phyloP scores from a whole-genome alignment of 2,329 filamentous ascomycete species.

The Aspergillus costaricaensis region DNA sequence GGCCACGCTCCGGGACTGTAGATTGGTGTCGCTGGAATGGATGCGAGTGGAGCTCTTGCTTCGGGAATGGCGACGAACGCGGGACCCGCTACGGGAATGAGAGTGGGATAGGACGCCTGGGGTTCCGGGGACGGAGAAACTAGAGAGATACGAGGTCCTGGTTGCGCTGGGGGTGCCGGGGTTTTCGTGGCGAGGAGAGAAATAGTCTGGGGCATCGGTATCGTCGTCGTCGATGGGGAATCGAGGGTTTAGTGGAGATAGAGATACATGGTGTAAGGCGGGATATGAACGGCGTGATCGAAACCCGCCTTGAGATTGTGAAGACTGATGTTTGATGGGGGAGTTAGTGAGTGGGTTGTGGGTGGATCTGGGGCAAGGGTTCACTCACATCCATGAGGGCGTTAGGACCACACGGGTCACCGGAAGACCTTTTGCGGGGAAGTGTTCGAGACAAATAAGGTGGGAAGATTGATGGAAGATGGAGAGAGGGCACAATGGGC shows the following conservation, averaged over 20 bases:
- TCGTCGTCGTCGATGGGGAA: slow-evolving; percentile 48
- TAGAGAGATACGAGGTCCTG: slow-evolving; percentile 43
- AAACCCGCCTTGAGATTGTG: slow-evolving; percentile 31
- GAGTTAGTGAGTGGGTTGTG: not conserved
- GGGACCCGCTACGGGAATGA: slow-evolving; percentile 44
- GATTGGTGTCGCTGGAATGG: slow-evolving; percentile 40
- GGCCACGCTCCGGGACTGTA: slow-evolving; percentile 29
- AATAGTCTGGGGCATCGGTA: slow-evolving; percentile 36
- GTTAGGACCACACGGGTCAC: not conserved
- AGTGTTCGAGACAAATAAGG: slow-evolving; percentile 69
- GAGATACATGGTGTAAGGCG: slow-evolving; percentile 60
- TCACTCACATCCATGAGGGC: slow-evolving; percentile 14
- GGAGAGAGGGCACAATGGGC: slow-evolving; percentile 58
- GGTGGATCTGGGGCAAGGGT: not conserved
- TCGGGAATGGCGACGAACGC: slow-evolving; percentile 34
- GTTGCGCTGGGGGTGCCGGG: slow-evolving; percentile 31
- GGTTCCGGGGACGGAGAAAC: slow-evolving; percentile 45
- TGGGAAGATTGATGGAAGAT: slow-evolving; percentile 78
- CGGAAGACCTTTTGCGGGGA: not conserved
- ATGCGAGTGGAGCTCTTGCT: slow-evolving; percentile 39
- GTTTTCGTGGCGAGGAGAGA: slow-evolving; percentile 25
- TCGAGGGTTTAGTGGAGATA: slow-evolving; percentile 60
- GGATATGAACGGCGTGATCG: slow-evolving; percentile 58
- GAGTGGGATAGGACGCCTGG: slow-evolving; percentile 47
- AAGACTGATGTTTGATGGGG: slow-evolving; percentile 4